Evolutionary conservation across 2,329 filamentous ascomycete genomes (phyloP).

Genomic region (Chrysoporthe deuterocubensis): DNA sequence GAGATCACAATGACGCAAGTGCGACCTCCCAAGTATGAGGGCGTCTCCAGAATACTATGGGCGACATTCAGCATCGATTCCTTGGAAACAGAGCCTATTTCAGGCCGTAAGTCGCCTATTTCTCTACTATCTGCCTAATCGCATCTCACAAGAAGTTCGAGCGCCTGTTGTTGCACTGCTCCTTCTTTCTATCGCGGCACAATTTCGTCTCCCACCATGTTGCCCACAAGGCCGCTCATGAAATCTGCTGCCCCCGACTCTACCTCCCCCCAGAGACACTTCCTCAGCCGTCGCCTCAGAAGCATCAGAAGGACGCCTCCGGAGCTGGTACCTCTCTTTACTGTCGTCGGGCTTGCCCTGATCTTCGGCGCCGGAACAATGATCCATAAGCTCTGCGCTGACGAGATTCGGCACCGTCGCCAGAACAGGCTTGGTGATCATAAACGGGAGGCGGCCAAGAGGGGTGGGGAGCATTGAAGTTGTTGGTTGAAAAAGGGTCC

Average conservation of each 20-base stretch:
- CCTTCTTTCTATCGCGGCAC: not conserved
- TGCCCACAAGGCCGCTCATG: slow-evolving; percentile 5
- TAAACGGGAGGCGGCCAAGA: not conserved
- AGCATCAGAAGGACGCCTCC: slow-evolving; percentile 8
- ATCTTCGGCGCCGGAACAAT: slow-evolving; percentile 1
- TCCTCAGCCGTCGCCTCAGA: not conserved
- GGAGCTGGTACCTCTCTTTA: slow-evolving; percentile 12
- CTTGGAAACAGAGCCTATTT: not conserved
- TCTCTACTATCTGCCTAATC: no score
- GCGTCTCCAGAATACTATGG: not conserved
- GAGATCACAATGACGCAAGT: slow-evolving; percentile 8
- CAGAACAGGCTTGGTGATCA: not conserved
- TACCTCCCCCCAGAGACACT: slow-evolving; percentile 1
- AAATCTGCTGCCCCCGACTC: not conserved
- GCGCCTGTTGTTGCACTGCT: not conserved
- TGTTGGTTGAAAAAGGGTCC: no score
- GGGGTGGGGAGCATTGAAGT: no score
- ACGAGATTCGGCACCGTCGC: not conserved
- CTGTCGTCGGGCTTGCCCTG: slow-evolving; percentile 1
- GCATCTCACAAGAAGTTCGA: not conserved
- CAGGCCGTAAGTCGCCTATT: no score
- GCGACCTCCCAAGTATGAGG: not conserved
- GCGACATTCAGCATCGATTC: not conserved
- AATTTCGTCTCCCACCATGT: not conserved
- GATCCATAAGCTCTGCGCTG: slow-evolving; percentile 1